Conservation (phyloP, 1,284 basidiomycete genomes). For the Xerocomus nothofagi region DNA sequence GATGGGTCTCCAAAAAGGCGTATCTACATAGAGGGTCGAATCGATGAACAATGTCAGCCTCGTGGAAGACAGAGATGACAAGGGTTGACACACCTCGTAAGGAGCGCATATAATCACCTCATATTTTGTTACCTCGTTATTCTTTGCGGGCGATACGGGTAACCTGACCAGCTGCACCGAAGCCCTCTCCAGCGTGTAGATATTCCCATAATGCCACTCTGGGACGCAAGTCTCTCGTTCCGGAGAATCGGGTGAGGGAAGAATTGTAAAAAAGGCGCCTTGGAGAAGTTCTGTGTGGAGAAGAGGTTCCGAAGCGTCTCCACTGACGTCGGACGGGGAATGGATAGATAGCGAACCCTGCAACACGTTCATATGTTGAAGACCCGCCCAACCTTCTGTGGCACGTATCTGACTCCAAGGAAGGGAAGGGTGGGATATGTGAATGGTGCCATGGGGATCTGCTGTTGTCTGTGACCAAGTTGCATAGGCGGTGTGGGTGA, state of each 20-base stretch:
- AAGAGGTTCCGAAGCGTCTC: constrained; percentile 35
- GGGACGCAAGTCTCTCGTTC: constrained; percentile 36
- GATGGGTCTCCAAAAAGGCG: constrained; percentile 75
- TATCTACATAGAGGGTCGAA: constrained; percentile 48
- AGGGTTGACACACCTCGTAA: constrained; percentile 27
- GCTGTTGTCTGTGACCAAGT: constrained; percentile 51
- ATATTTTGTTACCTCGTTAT: constrained; percentile 56
- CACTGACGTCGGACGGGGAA: constrained; percentile 39
- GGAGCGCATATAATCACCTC: constrained; percentile 50
- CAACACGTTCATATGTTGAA: constrained; percentile 74
- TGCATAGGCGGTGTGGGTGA: constrained; percentile 47
- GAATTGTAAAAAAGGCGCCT: constrained; percentile 67
- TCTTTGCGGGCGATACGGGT: constrained; percentile 40
- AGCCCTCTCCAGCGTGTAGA: constrained; percentile 59
- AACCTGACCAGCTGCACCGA: constrained; percentile 50
- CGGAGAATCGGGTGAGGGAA: constrained; percentile 40
- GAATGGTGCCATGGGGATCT: constrained; percentile 46
- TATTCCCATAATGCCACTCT: constrained; percentile 73
- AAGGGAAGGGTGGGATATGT: constrained; percentile 54
- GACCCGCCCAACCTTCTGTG: constrained; percentile 78
- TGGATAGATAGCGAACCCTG: constrained; percentile 57
- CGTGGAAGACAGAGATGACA: not conserved
- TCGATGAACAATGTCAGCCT: not conserved
- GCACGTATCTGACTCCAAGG: constrained; percentile 68
- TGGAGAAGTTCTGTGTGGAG: constrained; percentile 50